A percentile compares a stretch with the other conserved stretches of the same genome.
These are phyloP conservation scores for Crithidia bombi DNA, from an alignment of 208 protist genomes.

Conservation along the genomic window DNA sequence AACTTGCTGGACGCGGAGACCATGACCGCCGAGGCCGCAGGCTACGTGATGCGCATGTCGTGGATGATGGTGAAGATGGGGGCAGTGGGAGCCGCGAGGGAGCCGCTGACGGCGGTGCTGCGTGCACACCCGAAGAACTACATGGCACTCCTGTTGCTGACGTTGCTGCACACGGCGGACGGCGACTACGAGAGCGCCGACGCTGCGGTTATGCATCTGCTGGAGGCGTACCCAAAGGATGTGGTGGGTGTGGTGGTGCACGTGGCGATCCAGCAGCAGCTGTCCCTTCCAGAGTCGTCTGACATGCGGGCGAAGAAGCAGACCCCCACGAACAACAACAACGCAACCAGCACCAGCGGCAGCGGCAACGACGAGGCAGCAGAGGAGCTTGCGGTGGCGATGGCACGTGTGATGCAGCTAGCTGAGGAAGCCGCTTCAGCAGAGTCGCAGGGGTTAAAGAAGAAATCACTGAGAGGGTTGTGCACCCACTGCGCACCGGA, in stretches of 20 bases:
- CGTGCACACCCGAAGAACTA: constrained; percentile 40
- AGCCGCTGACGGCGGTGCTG: constrained; percentile 38
- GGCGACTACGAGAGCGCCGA: constrained; percentile 55
- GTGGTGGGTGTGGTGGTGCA: constrained; percentile 49
- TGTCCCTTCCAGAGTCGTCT: constrained; percentile 7
- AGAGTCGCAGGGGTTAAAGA: constrained; percentile 22
- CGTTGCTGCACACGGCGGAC: constrained; percentile 54
- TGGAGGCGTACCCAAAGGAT: constrained; percentile 47
- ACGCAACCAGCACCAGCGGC: background rate
- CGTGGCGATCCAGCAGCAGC: constrained; percentile 31
- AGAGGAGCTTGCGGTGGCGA: constrained; percentile 49
- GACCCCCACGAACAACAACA: background rate
- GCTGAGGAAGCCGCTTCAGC: constrained; percentile 26
- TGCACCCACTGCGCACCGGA: constrained; percentile 51
- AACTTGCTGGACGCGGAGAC: constrained; percentile 16
- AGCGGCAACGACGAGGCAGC: constrained; percentile 10
- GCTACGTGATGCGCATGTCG: constrained; percentile 44
- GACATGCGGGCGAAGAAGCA: constrained; percentile 16
- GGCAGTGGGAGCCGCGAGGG: constrained; percentile 27
- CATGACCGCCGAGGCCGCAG: constrained; percentile 31
- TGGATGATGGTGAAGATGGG: constrained; percentile 72
- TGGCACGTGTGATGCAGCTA: constrained; percentile 39
- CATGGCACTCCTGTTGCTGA: constrained; percentile 59
- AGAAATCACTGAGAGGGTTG: constrained; percentile 48
- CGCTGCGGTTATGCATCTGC: constrained; percentile 37